Base-by-base conservation (phyloP, 129 eudicot genomes). In the Scalesia atractyloides region DNA sequence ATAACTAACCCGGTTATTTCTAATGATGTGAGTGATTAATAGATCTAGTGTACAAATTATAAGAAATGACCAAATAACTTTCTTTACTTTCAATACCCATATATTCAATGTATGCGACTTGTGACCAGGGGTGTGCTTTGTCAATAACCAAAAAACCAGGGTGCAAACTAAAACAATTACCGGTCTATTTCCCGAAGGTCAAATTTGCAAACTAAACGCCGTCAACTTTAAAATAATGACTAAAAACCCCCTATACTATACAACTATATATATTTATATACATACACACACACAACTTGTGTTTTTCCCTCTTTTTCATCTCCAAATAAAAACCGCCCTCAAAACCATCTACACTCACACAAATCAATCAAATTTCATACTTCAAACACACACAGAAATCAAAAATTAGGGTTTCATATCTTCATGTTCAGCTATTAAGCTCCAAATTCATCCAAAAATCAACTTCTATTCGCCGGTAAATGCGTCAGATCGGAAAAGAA, bases 401-500 rank as follows among this genome's bases (percentile, higher is more conserved):
- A n/a, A 51, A 9, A 49, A 73, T 24, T 54, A 2, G 59, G 72
- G 6, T 64, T 74, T 64, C 52, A 51, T 51, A 49, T 19, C 63
- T 6, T 4, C 16, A 47, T 5, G 19, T 41, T 7, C 46, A 41
- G 10, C 20, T 15, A 48, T 17, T 51, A 51, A 62, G 47, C 9
- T 41, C 46, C 46, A 37, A 9, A 7, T 36, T 19, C 68, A 58
- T 48, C 30, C 3, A 14, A 20, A 18, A 26, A 7, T 66, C 46
- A 54, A 43, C 14, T 66, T 30, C 34, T 13, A 15, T 73, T 54
- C 24, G 13, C 50, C 68, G 5, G 73, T 76, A 72, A 76, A 82
- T 87, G 87, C 89, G 84, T 82, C 78, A 77, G 82, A 70, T 74
- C 76, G 77, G 82, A 49, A 69, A 79, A 75, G 82, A 80, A 68